Percentiles rank a stretch among this genome's conserved stretches.
These are phyloP conservation scores for Monosporascus sp. DNA, from an alignment of 2,329 filamentous ascomycete species.

Conservation along the genomic window DNA sequence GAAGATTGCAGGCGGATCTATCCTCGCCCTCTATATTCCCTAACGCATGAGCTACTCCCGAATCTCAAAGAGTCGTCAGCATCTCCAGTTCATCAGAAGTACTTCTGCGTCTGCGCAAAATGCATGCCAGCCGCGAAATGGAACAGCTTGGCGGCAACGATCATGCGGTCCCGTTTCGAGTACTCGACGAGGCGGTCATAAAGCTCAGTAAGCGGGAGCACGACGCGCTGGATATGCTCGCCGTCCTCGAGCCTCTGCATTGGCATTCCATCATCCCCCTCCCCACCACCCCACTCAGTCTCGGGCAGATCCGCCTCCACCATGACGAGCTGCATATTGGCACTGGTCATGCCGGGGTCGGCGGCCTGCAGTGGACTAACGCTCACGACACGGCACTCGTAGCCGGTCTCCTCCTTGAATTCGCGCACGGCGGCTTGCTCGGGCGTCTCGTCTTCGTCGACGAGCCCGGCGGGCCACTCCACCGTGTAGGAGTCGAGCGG, in stretches of 20 bases:
- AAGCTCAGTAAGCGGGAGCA: slow-evolving; percentile 51
- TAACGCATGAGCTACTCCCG: too few species aligned
- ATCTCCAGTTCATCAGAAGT: slow-evolving; percentile 3
- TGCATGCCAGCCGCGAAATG: slow-evolving; percentile 56
- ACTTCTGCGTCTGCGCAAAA: slow-evolving; percentile 36
- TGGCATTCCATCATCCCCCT: slow-evolving; percentile 43
- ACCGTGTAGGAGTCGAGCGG: slow-evolving; percentile 47
- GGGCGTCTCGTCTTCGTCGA: slow-evolving; percentile 47
- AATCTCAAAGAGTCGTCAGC: too few species aligned
- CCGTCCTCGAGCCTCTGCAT: slow-evolving; percentile 56
- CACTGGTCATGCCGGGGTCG: slow-evolving; percentile 54
- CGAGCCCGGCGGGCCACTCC: slow-evolving; percentile 49
- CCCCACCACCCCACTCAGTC: not conserved
- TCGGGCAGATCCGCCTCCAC: slow-evolving; percentile 47
- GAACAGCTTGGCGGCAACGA: slow-evolving; percentile 52
- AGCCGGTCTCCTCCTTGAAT: slow-evolving; percentile 52
- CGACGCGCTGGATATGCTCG: slow-evolving; percentile 55
- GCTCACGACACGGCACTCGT: slow-evolving; percentile 42
- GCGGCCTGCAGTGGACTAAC: slow-evolving; percentile 50
- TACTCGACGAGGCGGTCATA: slow-evolving; percentile 48
- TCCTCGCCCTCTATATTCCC: too few species aligned
- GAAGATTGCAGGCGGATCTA: too few species aligned
- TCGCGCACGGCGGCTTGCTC: slow-evolving; percentile 49
- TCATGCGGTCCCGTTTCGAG: slow-evolving; percentile 40
- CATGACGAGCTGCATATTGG: slow-evolving; percentile 57